Evolutionary conservation across 2,329 filamentous ascomycete species (phyloP).

Genomic region (Raffaelea albimanens): DNA sequence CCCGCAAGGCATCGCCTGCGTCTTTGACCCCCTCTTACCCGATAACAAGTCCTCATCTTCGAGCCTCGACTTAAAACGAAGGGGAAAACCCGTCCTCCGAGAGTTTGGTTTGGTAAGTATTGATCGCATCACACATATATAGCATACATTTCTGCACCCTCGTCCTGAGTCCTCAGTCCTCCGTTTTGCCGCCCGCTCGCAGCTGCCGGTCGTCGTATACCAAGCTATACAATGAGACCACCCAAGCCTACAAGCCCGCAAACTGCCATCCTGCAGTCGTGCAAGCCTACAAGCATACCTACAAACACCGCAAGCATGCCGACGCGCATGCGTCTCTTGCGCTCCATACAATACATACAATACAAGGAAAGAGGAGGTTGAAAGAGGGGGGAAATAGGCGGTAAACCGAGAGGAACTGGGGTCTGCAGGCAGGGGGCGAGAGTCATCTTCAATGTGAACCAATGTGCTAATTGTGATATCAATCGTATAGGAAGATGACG

Average conservation of each 20-base stretch:
- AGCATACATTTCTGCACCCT: too few species aligned
- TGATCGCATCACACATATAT: slow-evolving; percentile 18
- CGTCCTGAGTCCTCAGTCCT: slow-evolving; percentile 5
- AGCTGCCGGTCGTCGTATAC: not conserved
- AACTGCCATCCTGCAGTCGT: not conserved
- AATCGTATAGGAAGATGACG: slow-evolving; percentile 69
- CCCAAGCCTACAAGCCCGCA: not conserved
- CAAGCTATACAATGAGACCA: not conserved
- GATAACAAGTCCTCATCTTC: slow-evolving; percentile 35
- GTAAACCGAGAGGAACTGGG: slow-evolving; percentile 4
- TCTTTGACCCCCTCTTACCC: slow-evolving; percentile 46
- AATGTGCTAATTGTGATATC: slow-evolving; percentile 43
- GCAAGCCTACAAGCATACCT: not conserved
- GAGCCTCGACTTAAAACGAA: slow-evolving; percentile 40
- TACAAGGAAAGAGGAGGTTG: slow-evolving; percentile 4
- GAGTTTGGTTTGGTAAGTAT: slow-evolving; percentile 59
- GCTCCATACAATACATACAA: slow-evolving; percentile 11
- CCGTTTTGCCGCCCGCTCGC: not conserved
- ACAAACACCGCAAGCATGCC: not conserved
- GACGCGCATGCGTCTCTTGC: not conserved
- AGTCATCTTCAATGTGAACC: slow-evolving; percentile 39
- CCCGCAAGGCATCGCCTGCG: slow-evolving; percentile 48
- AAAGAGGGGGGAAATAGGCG: slow-evolving; percentile 11
- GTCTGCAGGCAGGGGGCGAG: slow-evolving; percentile 33
- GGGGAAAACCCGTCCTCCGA: slow-evolving; percentile 50